Base-by-base conservation (phyloP, 2,329 filamentous ascomycete species). In the Exophiala viscosa region DNA sequence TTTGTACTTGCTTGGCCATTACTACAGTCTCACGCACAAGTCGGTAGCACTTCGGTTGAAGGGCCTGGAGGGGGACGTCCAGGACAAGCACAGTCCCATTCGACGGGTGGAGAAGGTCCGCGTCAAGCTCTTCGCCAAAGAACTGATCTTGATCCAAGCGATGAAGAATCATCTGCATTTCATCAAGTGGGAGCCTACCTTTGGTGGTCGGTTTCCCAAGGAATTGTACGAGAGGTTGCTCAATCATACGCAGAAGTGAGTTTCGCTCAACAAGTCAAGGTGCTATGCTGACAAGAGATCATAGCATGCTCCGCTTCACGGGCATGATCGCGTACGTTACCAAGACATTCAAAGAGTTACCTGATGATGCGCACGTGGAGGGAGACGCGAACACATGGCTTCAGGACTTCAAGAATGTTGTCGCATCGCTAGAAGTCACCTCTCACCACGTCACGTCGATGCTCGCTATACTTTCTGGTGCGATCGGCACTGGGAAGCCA, bases 1-100 rank as follows among this genome's bases (percentile, higher is more conserved):
- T 0, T 70, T 91, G 2, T 89, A 88, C 64, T 74, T 90, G 1
- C 76, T 89, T 1, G 87, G 86, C 3, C 89, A 88, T 61, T 87
- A 87, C 66, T 89, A 88, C 65, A 84, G 80, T 8, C 81, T 85
- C 53, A 82, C 89, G 58, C 81, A 87, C 63, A 83, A 86, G 54
- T 87, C 86, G 0, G 77, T 89, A 13, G 76, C 76, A 34, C 72
- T 80, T 7, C 76, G 83, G 7, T 76, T 89, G 50, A 75, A 78
- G 9, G 79, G 51, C 7, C 31, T 51, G 9, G 51, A 48, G 31
- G 55, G 55, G 8, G 41, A 52, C n/a, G 18, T 40, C 14, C 20
- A 39, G 11, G 48, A 57, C 50, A 52, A 57, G 39, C 45, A 35
- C 34, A 54, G 51, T 33, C 42, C 74, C 70, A 49, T 71, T 84